Evolutionary conservation across 768 basidiomycete genomes (phyloP), one percentile per base, ranked within the genome.

Genomic region (Psilocybe cubensis): DNA sequence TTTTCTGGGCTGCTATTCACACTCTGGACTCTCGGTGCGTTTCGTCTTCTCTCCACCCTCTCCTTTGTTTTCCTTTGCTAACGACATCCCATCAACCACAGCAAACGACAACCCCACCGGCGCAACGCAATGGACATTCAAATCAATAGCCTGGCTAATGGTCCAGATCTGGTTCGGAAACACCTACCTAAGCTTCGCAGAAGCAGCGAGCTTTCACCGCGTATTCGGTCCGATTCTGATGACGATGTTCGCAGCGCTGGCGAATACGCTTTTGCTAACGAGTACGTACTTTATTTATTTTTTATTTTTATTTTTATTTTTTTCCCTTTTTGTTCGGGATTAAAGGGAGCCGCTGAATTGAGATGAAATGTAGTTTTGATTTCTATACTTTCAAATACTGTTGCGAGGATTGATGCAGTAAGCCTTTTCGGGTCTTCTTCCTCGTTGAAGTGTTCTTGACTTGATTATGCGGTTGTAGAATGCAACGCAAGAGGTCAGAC

Each of bases 361-460:
- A 25, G 11, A 10, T 49, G 11, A 25, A 40, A 52, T 29, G 50
- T 63, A 82, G 79, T 96, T 66, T 79, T 96, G 44, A 95, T 96
- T 58, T 95, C 92, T 7, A 92, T 96, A 45, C 73, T 97, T 28
- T 94, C 94, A 4, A 95, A 95, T 68, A 94, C 93, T 0, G 94
- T 93, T 57, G 90, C 91, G 2, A 77, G 83, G 48, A 94, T 97
- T 57, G 89, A 88, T 70, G 81, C 86, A 18, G 80, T 80, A 61
- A 60, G 78, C 4, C 17, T 29, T 12, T 20, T 10, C 35, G 20
- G 27, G 29, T 33, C 24, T 9, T 31, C 20, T 27, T 7, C 17
- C 17, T 47, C 31, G 18, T 29, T 20, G 8, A 24, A 27, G 18
- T 47, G 18, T 4, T 38, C 52, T 27, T n/a, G n/a, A n/a, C n/a